Evolutionary conservation across 2,329 filamentous ascomycete genomes (phyloP).

Genomic region (Aspergillus flavus): DNA sequence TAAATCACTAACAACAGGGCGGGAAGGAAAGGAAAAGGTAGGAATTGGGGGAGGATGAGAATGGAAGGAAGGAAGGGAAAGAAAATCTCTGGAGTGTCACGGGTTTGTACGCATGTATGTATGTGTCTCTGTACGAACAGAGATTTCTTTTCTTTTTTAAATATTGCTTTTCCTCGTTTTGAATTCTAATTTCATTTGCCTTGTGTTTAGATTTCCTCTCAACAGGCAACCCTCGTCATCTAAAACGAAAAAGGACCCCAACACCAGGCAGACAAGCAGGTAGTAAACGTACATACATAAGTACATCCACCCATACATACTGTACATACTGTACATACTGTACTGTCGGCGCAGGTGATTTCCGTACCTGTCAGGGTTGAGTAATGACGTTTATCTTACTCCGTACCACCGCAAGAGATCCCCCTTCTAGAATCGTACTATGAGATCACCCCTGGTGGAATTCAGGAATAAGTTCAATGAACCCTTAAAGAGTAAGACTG

Average conservation of each 20-base stretch:
- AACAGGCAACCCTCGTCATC: not conserved
- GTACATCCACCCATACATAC: not conserved
- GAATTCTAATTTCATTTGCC: not conserved
- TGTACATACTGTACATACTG: not conserved
- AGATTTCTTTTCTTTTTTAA: not conserved
- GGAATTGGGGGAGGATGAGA: not conserved
- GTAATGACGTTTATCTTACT: not conserved
- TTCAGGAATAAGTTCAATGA: not conserved
- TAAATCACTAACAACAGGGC: not conserved
- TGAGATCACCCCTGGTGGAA: not conserved
- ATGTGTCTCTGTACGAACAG: not conserved
- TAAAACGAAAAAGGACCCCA: not conserved
- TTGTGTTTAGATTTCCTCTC: not conserved
- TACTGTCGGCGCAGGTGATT: not conserved
- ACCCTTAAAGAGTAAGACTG: not conserved
- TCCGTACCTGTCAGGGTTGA: not conserved
- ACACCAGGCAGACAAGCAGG: not conserved
- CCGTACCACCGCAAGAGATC: not conserved
- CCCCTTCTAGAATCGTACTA: not conserved
- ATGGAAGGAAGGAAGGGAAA: not conserved
- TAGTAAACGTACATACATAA: not conserved
- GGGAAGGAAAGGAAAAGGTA: not conserved
- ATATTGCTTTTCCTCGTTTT: not conserved
- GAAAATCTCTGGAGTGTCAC: conserved; percentile 5
- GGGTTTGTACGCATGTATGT: not conserved